Base-by-base conservation (phyloP, 2,329 filamentous ascomycete genomes). In the Camillea tinctor region DNA sequence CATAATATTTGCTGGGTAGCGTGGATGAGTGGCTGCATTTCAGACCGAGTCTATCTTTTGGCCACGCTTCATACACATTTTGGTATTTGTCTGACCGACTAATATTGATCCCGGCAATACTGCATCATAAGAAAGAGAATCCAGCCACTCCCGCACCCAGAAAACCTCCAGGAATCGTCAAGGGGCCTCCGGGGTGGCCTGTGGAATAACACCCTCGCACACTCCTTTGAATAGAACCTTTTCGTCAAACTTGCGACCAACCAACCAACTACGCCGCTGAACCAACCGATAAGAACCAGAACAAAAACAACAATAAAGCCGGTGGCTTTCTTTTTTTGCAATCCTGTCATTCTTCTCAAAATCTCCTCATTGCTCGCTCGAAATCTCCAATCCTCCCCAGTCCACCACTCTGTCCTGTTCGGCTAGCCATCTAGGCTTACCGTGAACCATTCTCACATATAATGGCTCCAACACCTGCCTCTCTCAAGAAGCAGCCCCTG, bases 401-500 rank as follows among this genome's bases (percentile, higher is more conserved):
- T 44, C 13, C 36, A 15, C 17, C 36, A 11, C 17, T 23, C 53
- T 44, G 51, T 49, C 59, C n/a, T 21, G 19, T 30, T 11, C 13
- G 26, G 26, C 26, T 30, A 30, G 26, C 26, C 26, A 30, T 30
- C 23, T 55, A 9, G 50, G 30, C 23, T 53, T 40, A 54, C 49
- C 54, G 44, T 51, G 40, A 26, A 53, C 50, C 40, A 19, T 54
- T 57, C 58, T 57, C 58, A 57, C 57, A 30, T 54, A 69, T 59
- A 59, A 76, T 81, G 78, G 71, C 78, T 67, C 72, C 75, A 22
- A 67, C 75, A 56, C 66, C 66, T 21, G 63, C 74, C 65, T 56
- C 74, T 49, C 68, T 75, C 19, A 85, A 89, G 76, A 90, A 84
- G 79, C 87, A 90, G 72, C 86, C 87, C 63, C 82, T 99, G 69